A percentile compares a stretch with the other conserved stretches of the same genome.
Conservation (phyloP, 2,329 filamentous ascomycete genomes). For the Aspergillus piperis region DNA sequence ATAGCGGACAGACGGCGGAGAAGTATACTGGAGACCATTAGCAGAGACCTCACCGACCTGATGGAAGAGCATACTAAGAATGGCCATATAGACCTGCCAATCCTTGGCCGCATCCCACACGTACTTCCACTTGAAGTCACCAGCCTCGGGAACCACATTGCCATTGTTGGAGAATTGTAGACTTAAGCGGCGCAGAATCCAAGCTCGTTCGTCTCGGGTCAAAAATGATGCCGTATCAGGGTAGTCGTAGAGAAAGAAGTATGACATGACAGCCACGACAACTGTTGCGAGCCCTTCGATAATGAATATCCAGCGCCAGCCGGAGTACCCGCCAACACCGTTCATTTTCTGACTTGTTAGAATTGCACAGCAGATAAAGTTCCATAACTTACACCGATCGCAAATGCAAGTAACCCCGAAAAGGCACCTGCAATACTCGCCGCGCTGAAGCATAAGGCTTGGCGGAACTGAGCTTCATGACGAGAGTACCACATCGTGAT, state of each 20-base stretch:
- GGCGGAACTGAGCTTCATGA: conserved; percentile 45
- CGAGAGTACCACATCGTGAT: conserved; percentile 51
- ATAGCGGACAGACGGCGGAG: conserved; percentile 46
- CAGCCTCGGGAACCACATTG: conserved; percentile 30
- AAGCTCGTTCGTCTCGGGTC: conserved; percentile 41
- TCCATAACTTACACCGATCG: conserved; percentile 44
- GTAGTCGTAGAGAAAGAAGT: conserved; percentile 50
- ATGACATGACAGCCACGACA: conserved; percentile 44
- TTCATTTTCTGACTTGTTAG: conserved; percentile 46
- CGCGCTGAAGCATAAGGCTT: conserved; percentile 51
- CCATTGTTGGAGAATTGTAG: conserved; percentile 33
- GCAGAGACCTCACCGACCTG: no score
- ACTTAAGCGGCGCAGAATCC: conserved; percentile 41
- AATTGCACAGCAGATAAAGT: not conserved
- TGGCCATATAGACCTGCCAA: conserved; percentile 44
- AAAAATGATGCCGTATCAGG: conserved; percentile 49
- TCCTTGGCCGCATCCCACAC: conserved; percentile 44
- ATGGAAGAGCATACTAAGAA: conserved; percentile 35
- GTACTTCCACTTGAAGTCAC: conserved; percentile 42
- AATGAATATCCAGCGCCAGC: conserved; percentile 56
- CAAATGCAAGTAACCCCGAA: conserved; percentile 54
- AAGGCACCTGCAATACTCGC: conserved; percentile 55
- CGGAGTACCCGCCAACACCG: conserved; percentile 48
- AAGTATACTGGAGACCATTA: conserved; percentile 37
- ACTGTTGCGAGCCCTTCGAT: conserved; percentile 52